Evolutionary conservation across 1,284 basidiomycete genomes (phyloP), one percentile per base, ranked within the genome.

Genomic region (Microbotryum silenes-acaulis): DNA sequence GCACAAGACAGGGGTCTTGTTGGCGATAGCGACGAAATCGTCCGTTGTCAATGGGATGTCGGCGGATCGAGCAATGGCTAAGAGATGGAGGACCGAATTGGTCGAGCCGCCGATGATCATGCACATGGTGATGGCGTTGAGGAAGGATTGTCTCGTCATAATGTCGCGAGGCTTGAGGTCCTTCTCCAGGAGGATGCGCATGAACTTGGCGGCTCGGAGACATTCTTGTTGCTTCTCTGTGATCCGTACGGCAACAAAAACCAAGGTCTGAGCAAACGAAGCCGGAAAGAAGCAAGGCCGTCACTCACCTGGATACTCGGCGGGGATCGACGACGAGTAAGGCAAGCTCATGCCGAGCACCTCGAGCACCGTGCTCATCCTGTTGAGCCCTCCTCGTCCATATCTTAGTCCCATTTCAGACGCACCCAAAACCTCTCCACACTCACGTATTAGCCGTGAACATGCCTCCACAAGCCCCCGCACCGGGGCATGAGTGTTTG

Each of bases 341-440:
- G 91, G 91, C 44, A 94, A 78, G 23, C 89, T 88, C 81, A 96
- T 86, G 29, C 91, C 91, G 59, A 94, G 80, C 2, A 89, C 89
- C 75, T 94, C 91, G 46, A 93, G 81, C 27, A 85, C 84, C 44
- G 88, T 67, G 14, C 37, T 42, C 37, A 42, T 42, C 16, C 37
- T 42, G 37, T 31, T 18, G 37, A 42, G 16, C 37, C 37, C 37
- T 42, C 16, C 12, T 42, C 37, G 16, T 42, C 37, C 37, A 16
- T 9, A 42, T 5, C 1, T 42, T 6, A 42, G 37, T 18, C 37
- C 37, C 6, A 16, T 6, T 6, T 18, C 4, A 42, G 37, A 42
- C 14, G 6, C 67, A 62, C 23, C 71, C 23, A 31, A 4, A 46
- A 5, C 65, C 64, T 54, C n/a, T 54, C 20, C 20, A 56, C 57